These are phyloP conservation scores for Amphicarpaea edgeworthii DNA, from an alignment of 306 rosid species.

Conservation along the genomic window DNA sequence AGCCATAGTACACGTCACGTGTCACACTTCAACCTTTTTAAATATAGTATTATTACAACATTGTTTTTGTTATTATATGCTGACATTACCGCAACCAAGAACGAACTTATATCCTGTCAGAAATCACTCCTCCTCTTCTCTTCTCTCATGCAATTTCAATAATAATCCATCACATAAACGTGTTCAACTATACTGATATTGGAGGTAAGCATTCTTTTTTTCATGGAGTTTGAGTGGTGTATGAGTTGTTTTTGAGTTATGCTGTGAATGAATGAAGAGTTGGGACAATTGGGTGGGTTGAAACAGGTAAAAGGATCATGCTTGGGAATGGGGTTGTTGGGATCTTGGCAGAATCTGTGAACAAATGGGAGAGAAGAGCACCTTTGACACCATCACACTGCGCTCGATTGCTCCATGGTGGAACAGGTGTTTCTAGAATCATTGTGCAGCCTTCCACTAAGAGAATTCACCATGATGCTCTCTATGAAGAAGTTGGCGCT, in stretches of 20 bases:
- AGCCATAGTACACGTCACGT: background rate
- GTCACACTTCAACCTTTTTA: background rate
- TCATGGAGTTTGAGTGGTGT: background rate
- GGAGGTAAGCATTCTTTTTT: background rate
- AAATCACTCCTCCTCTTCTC: background rate
- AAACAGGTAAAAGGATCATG: constrained; percentile 51
- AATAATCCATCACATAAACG: background rate
- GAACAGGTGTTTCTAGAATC: constrained; percentile 72
- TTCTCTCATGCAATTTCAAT: background rate
- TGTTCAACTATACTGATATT: background rate
- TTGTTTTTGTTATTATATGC: background rate
- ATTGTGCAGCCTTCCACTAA: constrained; percentile 91
- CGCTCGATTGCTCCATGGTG: constrained; percentile 76
- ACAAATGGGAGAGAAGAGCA: constrained; percentile 96
- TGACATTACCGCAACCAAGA: background rate
- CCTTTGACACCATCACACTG: constrained; percentile 93
- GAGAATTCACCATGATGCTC: constrained; percentile 79
- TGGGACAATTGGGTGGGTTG: constrained; percentile 6
- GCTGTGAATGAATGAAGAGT: constrained; percentile 3
- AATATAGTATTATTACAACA: background rate
- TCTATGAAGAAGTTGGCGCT: constrained; percentile 90
- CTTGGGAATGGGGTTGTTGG: constrained; percentile 93
- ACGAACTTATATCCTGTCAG: background rate
- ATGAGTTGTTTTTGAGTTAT: background rate
- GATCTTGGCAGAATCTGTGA: constrained; percentile 76